A percentile compares a stretch with the other conserved stretches of the same genome.
Evolutionary conservation across 352 stramenopile genomes (phyloP).

Genomic region (Phytophthora melonis): DNA sequence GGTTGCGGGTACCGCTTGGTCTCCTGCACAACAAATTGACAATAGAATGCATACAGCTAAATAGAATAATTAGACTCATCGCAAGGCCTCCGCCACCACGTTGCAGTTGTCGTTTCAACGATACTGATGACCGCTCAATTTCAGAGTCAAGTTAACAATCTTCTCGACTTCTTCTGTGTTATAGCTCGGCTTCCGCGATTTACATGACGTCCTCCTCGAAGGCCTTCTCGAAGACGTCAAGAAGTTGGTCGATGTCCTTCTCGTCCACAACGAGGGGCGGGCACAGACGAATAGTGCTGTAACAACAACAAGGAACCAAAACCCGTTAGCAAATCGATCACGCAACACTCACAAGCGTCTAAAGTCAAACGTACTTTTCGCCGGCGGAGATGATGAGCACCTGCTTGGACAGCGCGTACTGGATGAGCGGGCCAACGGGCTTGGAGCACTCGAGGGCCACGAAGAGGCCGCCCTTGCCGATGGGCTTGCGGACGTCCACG

Average conservation of each 20-base stretch:
- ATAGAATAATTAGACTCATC: slow-evolving; percentile 11
- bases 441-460: slow-evolving; percentile 81
- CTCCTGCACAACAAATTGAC: not conserved
- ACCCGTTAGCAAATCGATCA: not conserved
- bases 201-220: slow-evolving; percentile 69
- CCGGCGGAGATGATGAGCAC: slow-evolving; percentile 87
- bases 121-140: slow-evolving; percentile 19
- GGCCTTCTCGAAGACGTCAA: slow-evolving; percentile 75
- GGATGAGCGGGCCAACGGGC: slow-evolving; percentile 65
- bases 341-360: not conserved
- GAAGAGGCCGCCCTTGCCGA: slow-evolving; percentile 81
- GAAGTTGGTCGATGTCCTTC: slow-evolving; percentile 79
- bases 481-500: slow-evolving; percentile 68
- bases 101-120: not conserved
- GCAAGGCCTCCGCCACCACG: not conserved
- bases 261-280: slow-evolving; percentile 85
- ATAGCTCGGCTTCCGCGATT: slow-evolving; percentile 12
- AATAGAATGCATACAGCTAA: slow-evolving; percentile 19
- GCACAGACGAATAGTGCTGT: slow-evolving; percentile 81
- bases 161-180: slow-evolving; percentile 16
- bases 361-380: slow-evolving; percentile 69
- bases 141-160: slow-evolving; percentile 16
- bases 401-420: slow-evolving; percentile 78
- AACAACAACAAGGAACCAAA: slow-evolving; percentile 3
- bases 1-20: not conserved